phyloP scores from a whole-genome alignment of 257 asterid species.

The Ilex aquifolium region DNA sequence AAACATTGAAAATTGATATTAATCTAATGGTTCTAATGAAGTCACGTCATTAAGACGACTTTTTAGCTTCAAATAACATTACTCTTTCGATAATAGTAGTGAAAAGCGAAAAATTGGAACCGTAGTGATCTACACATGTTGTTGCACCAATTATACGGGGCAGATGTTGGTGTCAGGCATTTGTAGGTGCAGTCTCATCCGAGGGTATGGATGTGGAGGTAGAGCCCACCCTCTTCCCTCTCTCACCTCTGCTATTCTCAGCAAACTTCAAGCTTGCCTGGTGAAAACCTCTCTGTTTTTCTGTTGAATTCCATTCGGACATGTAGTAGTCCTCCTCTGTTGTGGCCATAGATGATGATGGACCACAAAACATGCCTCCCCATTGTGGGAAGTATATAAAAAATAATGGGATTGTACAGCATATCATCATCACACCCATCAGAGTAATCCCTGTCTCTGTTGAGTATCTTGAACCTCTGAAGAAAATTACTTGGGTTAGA shows the following conservation, averaged over 20 bases:
- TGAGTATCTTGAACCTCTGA: constrained; percentile 58
- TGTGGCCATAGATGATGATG: constrained; percentile 36
- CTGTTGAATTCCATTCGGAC: constrained; percentile 62
- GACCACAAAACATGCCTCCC: constrained; percentile 80
- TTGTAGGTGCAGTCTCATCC: no score
- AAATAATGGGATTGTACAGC: constrained; percentile 42
- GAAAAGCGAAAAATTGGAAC: no score
- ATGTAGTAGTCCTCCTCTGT: constrained; percentile 81
- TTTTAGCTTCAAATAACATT: no score
- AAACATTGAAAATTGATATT: no score
- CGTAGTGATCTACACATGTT: no score
- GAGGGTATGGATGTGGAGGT: no score
- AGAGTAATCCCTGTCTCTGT: constrained; percentile 65
- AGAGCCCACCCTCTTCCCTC: constrained; percentile 34
- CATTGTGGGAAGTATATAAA: constrained; percentile 81
- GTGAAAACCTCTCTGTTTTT: constrained; percentile 53
- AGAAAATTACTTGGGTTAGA: constrained; percentile 70
- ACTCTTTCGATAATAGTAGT: no score
- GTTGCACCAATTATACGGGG: no score
- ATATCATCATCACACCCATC: constrained; percentile 82
- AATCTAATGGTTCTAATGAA: no score
- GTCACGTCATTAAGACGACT: no score
- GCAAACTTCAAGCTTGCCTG: constrained; percentile 68
- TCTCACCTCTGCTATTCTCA: constrained; percentile 54
- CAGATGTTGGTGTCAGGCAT: no score